Evolutionary conservation across 352 stramenopile genomes (phyloP).

Genomic region (Phytophthora colocasiae): DNA sequence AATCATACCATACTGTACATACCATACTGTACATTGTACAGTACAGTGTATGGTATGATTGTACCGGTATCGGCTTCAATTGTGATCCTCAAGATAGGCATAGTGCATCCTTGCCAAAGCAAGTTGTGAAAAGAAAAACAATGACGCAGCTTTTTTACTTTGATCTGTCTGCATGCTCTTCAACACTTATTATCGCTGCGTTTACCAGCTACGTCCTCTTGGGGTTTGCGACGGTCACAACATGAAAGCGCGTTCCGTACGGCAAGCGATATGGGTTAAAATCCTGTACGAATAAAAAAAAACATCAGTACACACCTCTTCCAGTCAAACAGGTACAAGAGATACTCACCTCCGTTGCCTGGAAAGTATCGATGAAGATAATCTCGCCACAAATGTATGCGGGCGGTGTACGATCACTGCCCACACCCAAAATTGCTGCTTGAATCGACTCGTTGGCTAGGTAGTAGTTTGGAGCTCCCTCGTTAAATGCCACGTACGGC

Average conservation of each 20-base stretch:
- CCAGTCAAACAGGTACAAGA: background rate
- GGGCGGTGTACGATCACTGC: slow-evolving; percentile 63
- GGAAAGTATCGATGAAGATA: slow-evolving; percentile 88
- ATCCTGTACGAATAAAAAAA: slow-evolving; percentile 56
- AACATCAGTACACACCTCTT: slow-evolving; percentile 8
- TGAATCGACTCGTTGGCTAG: slow-evolving; percentile 83
- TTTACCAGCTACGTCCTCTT: slow-evolving; percentile 59
- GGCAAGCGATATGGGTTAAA: slow-evolving; percentile 82
- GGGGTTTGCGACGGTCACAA: slow-evolving; percentile 80
- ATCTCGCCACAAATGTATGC: slow-evolving; percentile 86
- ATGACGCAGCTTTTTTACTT: slow-evolving; percentile 2
- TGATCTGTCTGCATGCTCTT: slow-evolving; percentile 14
- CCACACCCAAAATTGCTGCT: slow-evolving; percentile 59
- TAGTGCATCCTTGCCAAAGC: no score
- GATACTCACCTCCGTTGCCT: slow-evolving; percentile 72
- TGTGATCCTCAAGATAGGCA: no score
- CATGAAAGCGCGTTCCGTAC: slow-evolving; percentile 81
- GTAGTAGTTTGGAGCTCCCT: slow-evolving; percentile 82
- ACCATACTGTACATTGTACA: no score
- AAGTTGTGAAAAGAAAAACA: no score
- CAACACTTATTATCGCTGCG: slow-evolving; percentile 13
- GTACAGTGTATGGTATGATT: no score
- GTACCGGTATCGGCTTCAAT: no score
- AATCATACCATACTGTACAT: no score
- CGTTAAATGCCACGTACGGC: slow-evolving; percentile 86